Evolutionary conservation across 1,139 yeast genomes (phyloP).

Genomic region (Magnusiomyces paraingens): DNA sequence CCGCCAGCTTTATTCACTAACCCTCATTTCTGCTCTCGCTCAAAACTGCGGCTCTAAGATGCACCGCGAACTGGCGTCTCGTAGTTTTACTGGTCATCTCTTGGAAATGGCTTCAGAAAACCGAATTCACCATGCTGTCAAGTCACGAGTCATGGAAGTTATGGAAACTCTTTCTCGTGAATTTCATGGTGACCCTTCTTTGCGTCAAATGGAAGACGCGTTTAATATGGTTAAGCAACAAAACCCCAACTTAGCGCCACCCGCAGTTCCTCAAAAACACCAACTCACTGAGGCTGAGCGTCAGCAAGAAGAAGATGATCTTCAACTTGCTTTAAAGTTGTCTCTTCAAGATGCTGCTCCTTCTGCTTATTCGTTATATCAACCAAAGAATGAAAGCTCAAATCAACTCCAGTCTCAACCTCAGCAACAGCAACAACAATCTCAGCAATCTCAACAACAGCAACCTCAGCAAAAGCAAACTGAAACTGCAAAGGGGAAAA

Average conservation of each 20-base stretch:
- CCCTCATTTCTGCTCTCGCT: slow-evolving; percentile 63
- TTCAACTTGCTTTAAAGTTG: slow-evolving; percentile 68
- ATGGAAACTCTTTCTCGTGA: slow-evolving; percentile 55
- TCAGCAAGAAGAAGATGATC: slow-evolving; percentile 67
- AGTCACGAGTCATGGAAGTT: slow-evolving; percentile 57
- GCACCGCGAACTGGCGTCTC: slow-evolving; percentile 75
- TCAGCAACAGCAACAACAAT: slow-evolving; percentile 17
- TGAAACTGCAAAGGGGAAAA: slow-evolving; percentile 20
- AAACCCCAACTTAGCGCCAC: slow-evolving; percentile 36
- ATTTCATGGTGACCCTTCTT: slow-evolving; percentile 64
- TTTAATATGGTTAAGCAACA: slow-evolving; percentile 33
- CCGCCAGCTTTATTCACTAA: slow-evolving; percentile 61
- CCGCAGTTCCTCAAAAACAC: slow-evolving; percentile 58
- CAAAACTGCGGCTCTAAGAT: slow-evolving; percentile 91
- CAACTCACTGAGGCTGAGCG: slow-evolving; percentile 45
- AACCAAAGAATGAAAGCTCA: slow-evolving; percentile 9
- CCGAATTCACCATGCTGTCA: slow-evolving; percentile 61
- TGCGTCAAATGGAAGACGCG: slow-evolving; percentile 61
- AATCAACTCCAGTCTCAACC: slow-evolving; percentile 16
- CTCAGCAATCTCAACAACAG: slow-evolving; percentile 13
- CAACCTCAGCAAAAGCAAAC: slow-evolving; percentile 3
- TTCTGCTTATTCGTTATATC: slow-evolving; percentile 4
- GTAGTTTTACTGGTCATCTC: slow-evolving; percentile 54
- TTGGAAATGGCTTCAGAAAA: slow-evolving; percentile 50
- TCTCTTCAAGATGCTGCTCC: slow-evolving; percentile 54